phyloP scores from a whole-genome alignment of 345 rosid species.

The Linum trigynum region DNA sequence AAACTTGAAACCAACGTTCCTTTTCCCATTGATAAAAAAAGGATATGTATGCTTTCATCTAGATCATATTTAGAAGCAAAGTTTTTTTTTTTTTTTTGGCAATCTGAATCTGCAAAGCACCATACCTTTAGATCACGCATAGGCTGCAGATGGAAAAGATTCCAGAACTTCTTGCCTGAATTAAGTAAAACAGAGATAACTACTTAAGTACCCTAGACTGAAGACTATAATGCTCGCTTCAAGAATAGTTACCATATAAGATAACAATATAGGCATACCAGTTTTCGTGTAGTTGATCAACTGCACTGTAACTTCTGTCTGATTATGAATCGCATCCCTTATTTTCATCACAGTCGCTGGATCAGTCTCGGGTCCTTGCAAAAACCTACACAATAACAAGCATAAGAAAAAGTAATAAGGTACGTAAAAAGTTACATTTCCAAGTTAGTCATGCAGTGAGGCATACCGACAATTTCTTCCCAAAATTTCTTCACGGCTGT shows the following conservation, averaged over 20 bases:
- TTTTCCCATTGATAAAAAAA: not conserved
- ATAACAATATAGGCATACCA: constrained; percentile 33
- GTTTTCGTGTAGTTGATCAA: constrained; percentile 88
- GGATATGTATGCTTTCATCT: too few species aligned
- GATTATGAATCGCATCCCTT: constrained; percentile 79
- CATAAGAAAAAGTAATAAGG: constrained; percentile 5
- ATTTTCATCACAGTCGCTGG: constrained; percentile 81
- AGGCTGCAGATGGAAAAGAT: constrained; percentile 93
- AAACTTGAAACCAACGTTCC: not conserved
- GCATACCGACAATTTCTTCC: constrained; percentile 91
- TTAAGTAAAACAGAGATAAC: not conserved
- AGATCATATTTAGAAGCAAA: not conserved
- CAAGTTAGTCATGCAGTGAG: not conserved
- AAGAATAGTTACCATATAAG: not conserved
- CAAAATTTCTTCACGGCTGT: constrained; percentile 92
- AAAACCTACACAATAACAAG: constrained; percentile 40
- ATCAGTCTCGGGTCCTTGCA: constrained; percentile 98
- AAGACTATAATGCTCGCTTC: too few species aligned
- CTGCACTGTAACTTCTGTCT: constrained; percentile 87
- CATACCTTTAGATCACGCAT: constrained; percentile 98
- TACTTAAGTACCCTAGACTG: not conserved
- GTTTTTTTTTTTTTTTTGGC: not conserved
- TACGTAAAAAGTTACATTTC: not conserved
- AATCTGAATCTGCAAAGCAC: not conserved
- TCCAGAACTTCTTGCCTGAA: constrained; percentile 98